Percentiles rank a stretch among this genome's conserved stretches.
phyloP scores from a whole-genome alignment of 768 basidiomycete species.

The Sporobolomyces phaffii region DNA sequence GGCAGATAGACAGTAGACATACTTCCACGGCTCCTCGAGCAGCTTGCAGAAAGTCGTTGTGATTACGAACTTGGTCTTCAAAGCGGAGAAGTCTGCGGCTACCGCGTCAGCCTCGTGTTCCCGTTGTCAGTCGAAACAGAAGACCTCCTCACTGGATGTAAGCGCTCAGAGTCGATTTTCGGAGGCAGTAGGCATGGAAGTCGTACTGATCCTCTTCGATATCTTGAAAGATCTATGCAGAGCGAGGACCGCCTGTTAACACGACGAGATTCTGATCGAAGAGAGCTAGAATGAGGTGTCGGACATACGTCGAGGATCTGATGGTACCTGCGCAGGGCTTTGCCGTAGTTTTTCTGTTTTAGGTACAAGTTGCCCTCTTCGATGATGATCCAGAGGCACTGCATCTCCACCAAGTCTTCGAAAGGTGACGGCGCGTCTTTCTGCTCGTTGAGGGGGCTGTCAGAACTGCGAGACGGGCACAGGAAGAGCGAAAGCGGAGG shows the following conservation, averaged over 20 bases:
- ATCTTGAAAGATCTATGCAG: slow-evolving; percentile 64
- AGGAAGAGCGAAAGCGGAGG: not conserved
- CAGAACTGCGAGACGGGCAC: not conserved
- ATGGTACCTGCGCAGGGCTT: slow-evolving; percentile 80
- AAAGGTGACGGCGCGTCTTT: slow-evolving; percentile 74
- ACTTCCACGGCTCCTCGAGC: slow-evolving; percentile 68
- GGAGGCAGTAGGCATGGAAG: slow-evolving; percentile 89
- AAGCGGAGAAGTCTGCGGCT: slow-evolving; percentile 66
- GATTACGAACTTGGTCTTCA: slow-evolving; percentile 72
- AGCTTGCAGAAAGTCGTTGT: slow-evolving; percentile 68
- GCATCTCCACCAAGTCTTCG: slow-evolving; percentile 88
- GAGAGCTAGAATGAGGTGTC: not conserved
- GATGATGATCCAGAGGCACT: slow-evolving; percentile 75
- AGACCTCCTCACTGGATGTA: slow-evolving; percentile 64
- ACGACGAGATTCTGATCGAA: not conserved
- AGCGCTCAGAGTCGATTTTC: slow-evolving; percentile 77
- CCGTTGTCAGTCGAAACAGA: not conserved
- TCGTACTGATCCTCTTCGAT: slow-evolving; percentile 87
- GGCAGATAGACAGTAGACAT: slow-evolving; percentile 34
- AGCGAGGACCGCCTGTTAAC: no score
- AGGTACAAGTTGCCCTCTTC: slow-evolving; percentile 73
- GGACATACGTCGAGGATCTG: slow-evolving; percentile 62
- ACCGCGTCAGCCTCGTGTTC: not conserved
- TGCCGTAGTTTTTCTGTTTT: slow-evolving; percentile 59
- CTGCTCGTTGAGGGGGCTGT: slow-evolving; percentile 48